A percentile compares a stretch with the other conserved stretches of the same genome.
Evolutionary conservation across 352 stramenopile species (phyloP).

Genomic region (Salisapilia sapeloensis): DNA sequence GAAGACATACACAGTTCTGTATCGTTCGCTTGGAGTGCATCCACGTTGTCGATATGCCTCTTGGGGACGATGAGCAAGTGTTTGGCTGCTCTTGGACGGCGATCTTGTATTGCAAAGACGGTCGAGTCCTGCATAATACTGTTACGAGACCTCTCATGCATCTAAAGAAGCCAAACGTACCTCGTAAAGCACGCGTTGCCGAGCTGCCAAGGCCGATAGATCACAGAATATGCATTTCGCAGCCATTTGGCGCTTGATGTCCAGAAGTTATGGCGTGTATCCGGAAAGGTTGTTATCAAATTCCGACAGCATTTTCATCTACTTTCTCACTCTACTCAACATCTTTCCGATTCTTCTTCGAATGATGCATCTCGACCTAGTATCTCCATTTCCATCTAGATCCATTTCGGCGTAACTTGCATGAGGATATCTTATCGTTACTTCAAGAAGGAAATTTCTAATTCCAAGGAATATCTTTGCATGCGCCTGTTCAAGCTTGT

Average conservation of each 20-base stretch:
- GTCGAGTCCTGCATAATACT: slow-evolving; percentile 18
- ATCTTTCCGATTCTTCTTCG: no score
- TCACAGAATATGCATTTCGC: slow-evolving; percentile 37
- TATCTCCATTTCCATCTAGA: no score
- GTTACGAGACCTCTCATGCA: neutral
- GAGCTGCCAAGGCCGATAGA: slow-evolving; percentile 16
- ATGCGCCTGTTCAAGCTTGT: no score
- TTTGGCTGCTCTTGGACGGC: slow-evolving; percentile 24
- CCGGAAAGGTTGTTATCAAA: no score
- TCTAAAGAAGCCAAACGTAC: slow-evolving; percentile 5
- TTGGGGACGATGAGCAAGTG: slow-evolving; percentile 50
- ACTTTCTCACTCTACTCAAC: no score
- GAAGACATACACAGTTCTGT: slow-evolving; percentile 17
- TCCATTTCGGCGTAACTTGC: no score
- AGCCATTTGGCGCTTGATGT: slow-evolving; percentile 1
- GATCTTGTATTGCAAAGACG: slow-evolving; percentile 42
- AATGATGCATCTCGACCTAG: no score
- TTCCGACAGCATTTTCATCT: no score
- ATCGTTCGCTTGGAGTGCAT: slow-evolving; percentile 22
- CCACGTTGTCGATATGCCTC: slow-evolving; percentile 33
- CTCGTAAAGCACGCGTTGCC: slow-evolving; percentile 40
- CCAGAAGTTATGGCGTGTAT: no score
- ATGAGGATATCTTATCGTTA: no score
- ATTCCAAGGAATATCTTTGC: no score
- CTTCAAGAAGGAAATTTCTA: no score